Conservation (phyloP, 169 alveolate species). For the Plasmodium chabaudi region DNA sequence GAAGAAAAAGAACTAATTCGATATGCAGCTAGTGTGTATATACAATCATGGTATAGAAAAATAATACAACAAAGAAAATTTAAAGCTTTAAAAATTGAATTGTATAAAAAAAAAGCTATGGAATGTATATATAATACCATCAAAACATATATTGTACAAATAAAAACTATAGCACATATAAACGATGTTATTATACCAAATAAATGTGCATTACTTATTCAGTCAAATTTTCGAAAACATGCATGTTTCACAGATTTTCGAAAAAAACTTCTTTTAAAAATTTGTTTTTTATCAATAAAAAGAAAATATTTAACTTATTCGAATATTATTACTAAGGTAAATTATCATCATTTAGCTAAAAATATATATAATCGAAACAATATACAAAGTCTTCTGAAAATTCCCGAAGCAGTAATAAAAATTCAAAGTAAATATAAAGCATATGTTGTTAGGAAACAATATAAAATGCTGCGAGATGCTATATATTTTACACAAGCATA, state of each 20-base stretch:
- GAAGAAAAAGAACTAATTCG: constrained; percentile 58
- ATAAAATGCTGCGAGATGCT: constrained; percentile 41
- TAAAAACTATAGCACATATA: constrained; percentile 38
- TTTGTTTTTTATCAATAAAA: constrained; percentile 71
- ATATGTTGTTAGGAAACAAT: constrained; percentile 63
- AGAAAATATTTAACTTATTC: constrained; percentile 54
- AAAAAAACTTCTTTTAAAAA: constrained; percentile 63
- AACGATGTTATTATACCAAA: constrained; percentile 62
- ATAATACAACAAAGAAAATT: constrained; percentile 68
- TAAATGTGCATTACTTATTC: constrained; percentile 54
- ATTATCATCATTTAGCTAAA: constrained; percentile 70
- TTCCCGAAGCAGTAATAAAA: constrained; percentile 67
- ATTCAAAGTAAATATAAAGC: constrained; percentile 66
- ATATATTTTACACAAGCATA: constrained; percentile 76
- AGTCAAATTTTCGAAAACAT: constrained; percentile 63
- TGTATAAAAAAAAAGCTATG: constrained; percentile 30
- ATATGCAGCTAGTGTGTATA: constrained; percentile 73
- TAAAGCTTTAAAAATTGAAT: constrained; percentile 44
- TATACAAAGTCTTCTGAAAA: constrained; percentile 42
- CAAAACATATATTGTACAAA: constrained; percentile 48
- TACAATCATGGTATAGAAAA: constrained; percentile 76
- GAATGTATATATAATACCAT: constrained; percentile 41
- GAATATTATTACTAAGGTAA: constrained; percentile 41
- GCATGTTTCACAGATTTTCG: constrained; percentile 33
- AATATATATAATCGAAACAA: constrained; percentile 55